Conservation (phyloP, 2,329 filamentous ascomycete genomes). For the Ploettnerulaceae sp. region DNA sequence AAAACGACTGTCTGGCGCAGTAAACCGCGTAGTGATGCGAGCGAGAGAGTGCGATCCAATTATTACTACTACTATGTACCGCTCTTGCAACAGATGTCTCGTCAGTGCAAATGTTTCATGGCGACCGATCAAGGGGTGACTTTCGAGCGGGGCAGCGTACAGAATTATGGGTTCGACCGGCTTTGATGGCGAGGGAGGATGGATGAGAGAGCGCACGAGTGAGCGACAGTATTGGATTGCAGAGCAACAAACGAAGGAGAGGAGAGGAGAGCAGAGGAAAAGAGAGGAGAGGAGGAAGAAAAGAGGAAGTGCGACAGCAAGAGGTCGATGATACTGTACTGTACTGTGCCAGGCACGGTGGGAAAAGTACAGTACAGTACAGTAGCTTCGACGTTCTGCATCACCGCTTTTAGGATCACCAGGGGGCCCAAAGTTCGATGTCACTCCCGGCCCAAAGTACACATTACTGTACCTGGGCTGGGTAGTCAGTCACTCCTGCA, state of each 20-base stretch:
- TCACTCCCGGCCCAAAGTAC: no score
- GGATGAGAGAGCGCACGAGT: not conserved
- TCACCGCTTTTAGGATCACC: no score
- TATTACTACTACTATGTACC: not conserved
- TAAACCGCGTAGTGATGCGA: not conserved
- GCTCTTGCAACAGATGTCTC: not conserved
- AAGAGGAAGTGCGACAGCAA: not conserved
- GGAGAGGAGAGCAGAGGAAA: not conserved
- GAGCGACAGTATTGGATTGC: not conserved
- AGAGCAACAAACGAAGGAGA: not conserved
- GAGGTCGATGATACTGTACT: not conserved
- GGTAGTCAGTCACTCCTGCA: no score
- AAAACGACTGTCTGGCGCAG: constrained; percentile 1
- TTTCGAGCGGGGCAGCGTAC: not conserved
- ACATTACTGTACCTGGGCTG: no score
- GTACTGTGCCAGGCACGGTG: no score
- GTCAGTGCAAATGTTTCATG: constrained; percentile 12
- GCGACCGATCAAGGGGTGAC: not conserved
- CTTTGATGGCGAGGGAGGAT: not conserved
- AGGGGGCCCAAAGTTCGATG: no score
- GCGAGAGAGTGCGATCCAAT: not conserved
- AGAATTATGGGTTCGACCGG: no score
- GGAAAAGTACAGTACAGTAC: no score
- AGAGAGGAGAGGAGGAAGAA: not conserved
- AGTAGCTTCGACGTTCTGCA: no score